Evolutionary conservation across 2,329 filamentous ascomycete genomes (phyloP), one percentile per base, ranked within the genome.

Genomic region (Aspergillus sp.): DNA sequence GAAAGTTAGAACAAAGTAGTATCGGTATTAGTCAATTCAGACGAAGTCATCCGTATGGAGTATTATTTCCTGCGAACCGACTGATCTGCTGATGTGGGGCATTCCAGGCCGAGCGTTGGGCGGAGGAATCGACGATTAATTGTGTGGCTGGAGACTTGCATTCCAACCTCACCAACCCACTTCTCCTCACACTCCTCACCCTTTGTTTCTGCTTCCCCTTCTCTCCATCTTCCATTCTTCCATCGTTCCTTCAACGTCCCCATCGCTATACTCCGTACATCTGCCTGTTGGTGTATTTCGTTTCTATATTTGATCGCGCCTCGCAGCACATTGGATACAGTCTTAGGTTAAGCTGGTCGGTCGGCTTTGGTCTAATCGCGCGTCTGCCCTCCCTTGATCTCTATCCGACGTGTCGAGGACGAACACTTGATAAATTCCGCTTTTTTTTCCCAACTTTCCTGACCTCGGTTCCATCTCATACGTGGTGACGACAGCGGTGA

Each of bases 381-480:
- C 65, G 64, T 66, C 50, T 64, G 59, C 55, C 51, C 61, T 64
- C 63, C 63, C 64, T 64, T 64, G 63, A 57, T 64, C 58, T 48
- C 59, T 57, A 52, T 61, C 54, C 41, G 54, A 55, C 51, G 46
- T 51, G 45, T 47, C 53, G 34, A 59, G 43, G 19, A 47, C 54
- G 19, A 23, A 59, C 49, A 13, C 30, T 28, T 22, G 22, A 25
- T 50, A 54, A 57, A 45, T 11, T 19, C 51, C n/a, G n/a, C 55
- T 25, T 48, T 34, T 43, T 41, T 48, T 19, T 19, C 19, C 19
- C 58, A 28, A 30, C 22, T 41, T 63, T 51, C 60, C 62, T 60
- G 50, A 55, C 34, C 49, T 51, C 4, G 13, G 43, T 34, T 34
- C 52, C 22, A 19, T 19, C 41, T n/a, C 11, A 7, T 17, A 22